Evolutionary conservation across 805 yeast genomes (phyloP), one percentile per base, ranked within the genome.

Genomic region (Starmera caribaea): DNA sequence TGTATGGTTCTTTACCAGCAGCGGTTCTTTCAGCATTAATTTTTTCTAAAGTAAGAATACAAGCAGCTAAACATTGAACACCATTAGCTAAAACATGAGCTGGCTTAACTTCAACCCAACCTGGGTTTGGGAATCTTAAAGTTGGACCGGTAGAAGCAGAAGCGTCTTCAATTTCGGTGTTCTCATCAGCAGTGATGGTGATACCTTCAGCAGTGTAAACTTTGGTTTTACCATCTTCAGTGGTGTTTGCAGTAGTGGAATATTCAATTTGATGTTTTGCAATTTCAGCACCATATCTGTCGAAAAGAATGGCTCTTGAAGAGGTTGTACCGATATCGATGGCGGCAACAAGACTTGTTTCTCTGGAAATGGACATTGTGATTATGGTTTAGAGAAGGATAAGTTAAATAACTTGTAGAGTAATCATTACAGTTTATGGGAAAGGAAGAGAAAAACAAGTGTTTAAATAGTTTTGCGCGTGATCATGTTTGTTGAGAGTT

Each of bases 41-140:
- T 40, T 66, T 68, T 44, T 80, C 70, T 49, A 81, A 63, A 26
- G 77, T 65, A 34, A 72, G 65, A 48, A 79, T 61, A 52, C 83
- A 76, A 17, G 78, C 77, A 35, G 79, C 79, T 30, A 89, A 65
- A 66, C 97, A 89, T 54, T 80, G 82, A 32, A 80, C 71, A 24
- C 88, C 89, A 52, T 87, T 81, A 46, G 81, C 81, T 48, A 87
- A 69, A 35, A 89, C 78, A 58, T 81, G 88, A 38, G 74, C 73
- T 10, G 96, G 96, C 67, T 83, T 82, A 62, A 92, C 88, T 64
- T 89, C 96, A 30, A 87, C 92, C 96, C 96, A 88, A 28, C 94
- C 92, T 3, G 90, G 88, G 46, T 76, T 73, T 3, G 92, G 90
- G 58, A 79, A 82, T 43, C 77, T 62, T 39, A 82, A 63, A n/a